Base-by-base conservation (phyloP, 2,329 filamentous ascomycete genomes). In the Fusarium sp. region DNA sequence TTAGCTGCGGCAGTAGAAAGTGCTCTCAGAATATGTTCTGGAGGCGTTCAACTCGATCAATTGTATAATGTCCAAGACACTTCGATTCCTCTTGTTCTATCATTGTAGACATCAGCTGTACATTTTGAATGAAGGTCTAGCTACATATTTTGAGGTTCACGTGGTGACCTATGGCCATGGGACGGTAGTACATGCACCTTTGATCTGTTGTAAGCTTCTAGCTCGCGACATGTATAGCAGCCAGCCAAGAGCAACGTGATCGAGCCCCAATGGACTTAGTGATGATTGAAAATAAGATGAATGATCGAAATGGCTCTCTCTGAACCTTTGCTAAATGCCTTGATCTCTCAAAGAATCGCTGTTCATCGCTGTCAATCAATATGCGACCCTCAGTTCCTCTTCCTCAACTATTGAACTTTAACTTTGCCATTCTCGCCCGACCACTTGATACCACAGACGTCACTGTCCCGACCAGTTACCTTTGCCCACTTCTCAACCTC, bases 81-180 rank as follows among this genome's bases (percentile, higher is more conserved):
- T 15, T 34, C 8, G 6, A 5, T 34, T 24, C 2, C 12, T 11
- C 8, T 32, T 30, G 20, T 50, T n/a, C 14, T 34, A 1, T 51
- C 8, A 10, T 24, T 20, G 1, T 14, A n/a, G 17, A 51, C 22
- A 17, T 6, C 4, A 17, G 20, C 9, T 28, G 20, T 30, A 4
- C 3, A 4, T 14, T 8, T 30, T 22, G 10, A 17, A 30, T 26
- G 26, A 26, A 26, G 26, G 26, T 26, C 4, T 30, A 11, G 13
- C 0, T 14, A n/a, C 9, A 10, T 5, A 0, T 22, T 22, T 50
- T 5, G 22, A 24, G 15, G 10, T 18, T 18, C 15, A 32, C 8
- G 15, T n/a, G 15, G 20, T 18, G 47, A 7, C 3, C 10, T 51
- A 3, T 51, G 22, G 47, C 22, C 28, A 24, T 32, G 20, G 6